phyloP scores from a whole-genome alignment of 2,329 filamentous ascomycete species.

The Didymella sp. region DNA sequence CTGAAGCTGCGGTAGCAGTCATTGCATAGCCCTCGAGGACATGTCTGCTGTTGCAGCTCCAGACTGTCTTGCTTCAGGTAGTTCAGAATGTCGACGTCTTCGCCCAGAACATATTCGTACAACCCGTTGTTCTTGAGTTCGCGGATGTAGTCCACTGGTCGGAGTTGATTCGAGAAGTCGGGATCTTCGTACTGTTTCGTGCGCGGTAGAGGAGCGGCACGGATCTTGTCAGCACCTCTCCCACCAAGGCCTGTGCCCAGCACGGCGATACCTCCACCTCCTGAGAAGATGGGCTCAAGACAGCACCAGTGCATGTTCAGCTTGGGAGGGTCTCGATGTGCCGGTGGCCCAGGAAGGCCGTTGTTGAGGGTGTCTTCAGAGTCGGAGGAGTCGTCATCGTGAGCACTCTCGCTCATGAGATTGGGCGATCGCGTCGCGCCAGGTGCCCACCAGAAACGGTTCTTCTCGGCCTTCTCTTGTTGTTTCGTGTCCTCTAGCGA shows the following conservation, averaged over 20 bases:
- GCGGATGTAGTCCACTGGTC: slow-evolving; percentile 53
- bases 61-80: slow-evolving; percentile 53
- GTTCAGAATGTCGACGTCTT: slow-evolving; percentile 50
- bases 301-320: slow-evolving; percentile 67
- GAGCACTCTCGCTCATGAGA: slow-evolving; percentile 62
- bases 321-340: slow-evolving; percentile 53
- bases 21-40: slow-evolving; percentile 63
- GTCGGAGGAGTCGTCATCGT: slow-evolving; percentile 49
- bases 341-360: slow-evolving; percentile 44
- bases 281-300: slow-evolving; percentile 65
- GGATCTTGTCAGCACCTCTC: slow-evolving; percentile 62
- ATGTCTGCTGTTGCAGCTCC: slow-evolving; percentile 54
- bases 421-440: slow-evolving; percentile 63
- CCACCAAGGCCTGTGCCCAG: slow-evolving; percentile 56
- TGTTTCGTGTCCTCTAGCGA: slow-evolving; percentile 33
- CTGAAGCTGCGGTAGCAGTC: slow-evolving; percentile 65
- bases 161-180: slow-evolving; percentile 59
- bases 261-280: slow-evolving; percentile 65
- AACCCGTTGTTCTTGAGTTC: slow-evolving; percentile 51
- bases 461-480: slow-evolving; percentile 31
- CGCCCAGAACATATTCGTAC: slow-evolving; percentile 52
- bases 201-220: slow-evolving; percentile 63
- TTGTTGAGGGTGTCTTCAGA: slow-evolving; percentile 48
- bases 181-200: slow-evolving; percentile 63
- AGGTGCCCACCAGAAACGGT: slow-evolving; percentile 66